Evolutionary conservation across 176 grass and related monocot species (phyloP), one percentile per base, ranked within the genome.

Genomic region (Rhynchospora pubera): DNA sequence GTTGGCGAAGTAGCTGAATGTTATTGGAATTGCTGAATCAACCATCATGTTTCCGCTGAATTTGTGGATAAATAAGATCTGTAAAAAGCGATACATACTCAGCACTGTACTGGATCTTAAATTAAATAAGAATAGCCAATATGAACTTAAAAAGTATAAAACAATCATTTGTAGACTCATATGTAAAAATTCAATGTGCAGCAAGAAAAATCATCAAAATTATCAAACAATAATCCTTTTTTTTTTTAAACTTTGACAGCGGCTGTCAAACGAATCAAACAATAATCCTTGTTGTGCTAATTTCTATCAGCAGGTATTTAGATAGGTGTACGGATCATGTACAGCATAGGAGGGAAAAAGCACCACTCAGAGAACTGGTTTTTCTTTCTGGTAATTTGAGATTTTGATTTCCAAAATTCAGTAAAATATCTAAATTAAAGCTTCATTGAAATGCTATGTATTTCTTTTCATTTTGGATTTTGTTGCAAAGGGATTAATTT

Each of bases 51-150:
- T 83, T 1, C 90, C 83, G 22, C 88, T 91, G 73, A 78, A 97
- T 48, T 67, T 87, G 24, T 94, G 94, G 5, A 97, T 47, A 82
- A 91, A 94, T 22, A 94, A 43, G 10, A 91, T 90, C 91, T 92
- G 13, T 1, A 58, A 67, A 52, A 84, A 45, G 45, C 23, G 16
- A 80, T 58, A 48, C 44, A 83, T 53, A 68, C n/a, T n/a, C 42
- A 18, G 21, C 15, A 23, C 9, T 32, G 32, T 21, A 28, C 51
- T 51, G 9, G 46, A 52, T 74, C 28, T 53, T 53, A 14, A 15
- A 10, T 51, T 52, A 74, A 2, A 68, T 42, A n/a, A n/a, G 5
- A 39, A 5, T 16, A 16, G n/a, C 15, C 15, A n/a, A 1, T 18
- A 43, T 5, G 1, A 42, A 16, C 2, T 67, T 14, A 42, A 43